Evolutionary conservation across 164 flowering plant genomes (phyloP).

Genomic region (Aristolochia californica): DNA sequence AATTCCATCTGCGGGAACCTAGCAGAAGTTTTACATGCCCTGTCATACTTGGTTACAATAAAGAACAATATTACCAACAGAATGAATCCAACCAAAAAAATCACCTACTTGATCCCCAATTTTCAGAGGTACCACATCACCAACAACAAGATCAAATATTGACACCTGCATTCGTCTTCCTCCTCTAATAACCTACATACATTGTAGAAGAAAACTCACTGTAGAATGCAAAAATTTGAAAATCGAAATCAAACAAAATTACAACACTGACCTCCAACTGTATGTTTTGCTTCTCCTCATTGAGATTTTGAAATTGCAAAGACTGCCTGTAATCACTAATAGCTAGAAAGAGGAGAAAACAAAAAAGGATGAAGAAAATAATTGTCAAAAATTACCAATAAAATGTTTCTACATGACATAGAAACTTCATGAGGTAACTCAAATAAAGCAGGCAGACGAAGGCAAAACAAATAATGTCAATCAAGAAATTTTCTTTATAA

Average conservation of each 20-base stretch:
- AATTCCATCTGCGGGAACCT: conserved; percentile 97
- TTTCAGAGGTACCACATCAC: conserved; percentile 87
- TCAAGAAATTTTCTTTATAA: not conserved
- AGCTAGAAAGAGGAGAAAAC: conserved; percentile 36
- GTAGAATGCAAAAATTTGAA: not conserved
- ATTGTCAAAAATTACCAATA: not conserved
- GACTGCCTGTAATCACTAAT: conserved; percentile 87
- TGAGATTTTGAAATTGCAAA: conserved; percentile 81
- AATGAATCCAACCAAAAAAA: not conserved
- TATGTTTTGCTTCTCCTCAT: conserved; percentile 92
- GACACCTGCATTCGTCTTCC: conserved; percentile 76
- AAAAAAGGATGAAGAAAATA: not conserved
- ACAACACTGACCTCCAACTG: conserved; percentile 52
- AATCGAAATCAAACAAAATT: not conserved
- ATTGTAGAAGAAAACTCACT: not conserved
- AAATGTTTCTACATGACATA: too few relatives aligned
- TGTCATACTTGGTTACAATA: not conserved
- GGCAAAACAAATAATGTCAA: not conserved
- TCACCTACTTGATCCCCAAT: conserved; percentile 81
- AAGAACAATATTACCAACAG: not conserved
- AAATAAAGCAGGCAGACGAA: not conserved
- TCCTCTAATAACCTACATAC: conserved; percentile 61
- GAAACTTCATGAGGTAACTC: too few relatives aligned
- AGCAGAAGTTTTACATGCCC: not conserved
- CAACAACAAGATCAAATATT: conserved; percentile 92